Conservation (phyloP, 2,329 filamentous ascomycete genomes). For the Trichoderma harzianum region DNA sequence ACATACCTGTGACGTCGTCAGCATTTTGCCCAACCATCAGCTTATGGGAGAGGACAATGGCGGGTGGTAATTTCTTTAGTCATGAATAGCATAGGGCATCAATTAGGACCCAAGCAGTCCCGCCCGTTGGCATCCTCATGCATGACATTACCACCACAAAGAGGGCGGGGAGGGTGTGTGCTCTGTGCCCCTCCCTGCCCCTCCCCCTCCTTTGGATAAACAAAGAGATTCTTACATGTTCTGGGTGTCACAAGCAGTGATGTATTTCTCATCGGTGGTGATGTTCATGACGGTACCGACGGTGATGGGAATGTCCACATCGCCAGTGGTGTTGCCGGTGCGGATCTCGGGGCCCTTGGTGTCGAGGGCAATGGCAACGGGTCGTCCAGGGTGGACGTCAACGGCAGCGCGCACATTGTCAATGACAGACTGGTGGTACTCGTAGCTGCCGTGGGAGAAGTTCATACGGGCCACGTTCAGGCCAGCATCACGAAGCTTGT, state of each 20-base stretch:
- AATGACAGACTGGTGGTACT: slow-evolving; percentile 98
- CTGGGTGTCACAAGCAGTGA: slow-evolving; percentile 75
- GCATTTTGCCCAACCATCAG: background rate
- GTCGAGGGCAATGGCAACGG: slow-evolving; percentile 89
- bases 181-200: background rate
- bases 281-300: slow-evolving; percentile 87
- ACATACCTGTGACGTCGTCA: slow-evolving; percentile 65
- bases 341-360: slow-evolving; percentile 64
- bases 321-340: slow-evolving; percentile 69
- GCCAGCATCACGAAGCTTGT: slow-evolving; percentile 82
- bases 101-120: background rate
- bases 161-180: background rate
- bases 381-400: slow-evolving; percentile 71
- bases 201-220: background rate
- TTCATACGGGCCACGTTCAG: slow-evolving; percentile 99
- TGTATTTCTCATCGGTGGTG: slow-evolving; percentile 93
- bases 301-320: slow-evolving; percentile 83
- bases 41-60: background rate
- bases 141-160: background rate
- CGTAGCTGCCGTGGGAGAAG: slow-evolving; percentile 79
- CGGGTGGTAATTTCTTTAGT: background rate
- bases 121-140: background rate
- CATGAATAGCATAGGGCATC: background rate
- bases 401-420: slow-evolving; percentile 91
- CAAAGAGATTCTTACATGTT: slow-evolving; percentile 70